phyloP scores from a whole-genome alignment of 2,329 filamentous ascomycete genomes.

The Penicillium decumbens region DNA sequence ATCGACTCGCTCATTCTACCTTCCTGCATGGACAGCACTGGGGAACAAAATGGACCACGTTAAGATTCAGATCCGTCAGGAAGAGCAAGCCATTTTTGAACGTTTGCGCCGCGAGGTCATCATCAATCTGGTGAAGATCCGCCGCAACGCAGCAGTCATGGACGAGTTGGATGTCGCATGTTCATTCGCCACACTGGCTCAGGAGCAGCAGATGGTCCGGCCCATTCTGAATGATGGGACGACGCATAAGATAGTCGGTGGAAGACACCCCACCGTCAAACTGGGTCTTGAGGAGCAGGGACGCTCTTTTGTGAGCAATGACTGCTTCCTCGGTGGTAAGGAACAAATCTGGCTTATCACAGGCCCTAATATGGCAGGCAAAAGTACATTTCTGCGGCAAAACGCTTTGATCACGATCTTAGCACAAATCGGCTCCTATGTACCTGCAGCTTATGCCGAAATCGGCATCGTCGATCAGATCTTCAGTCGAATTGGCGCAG shows the following conservation, averaged over 20 bases:
- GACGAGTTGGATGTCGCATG: slow-evolving; percentile 90
- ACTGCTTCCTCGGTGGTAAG: slow-evolving; percentile 74
- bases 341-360: slow-evolving; percentile 66
- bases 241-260: slow-evolving; percentile 72
- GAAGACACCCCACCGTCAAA: slow-evolving; percentile 89
- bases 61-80: slow-evolving; percentile 70
- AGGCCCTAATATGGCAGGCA: slow-evolving; percentile 97
- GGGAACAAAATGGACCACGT: slow-evolving; percentile 74
- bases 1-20: slow-evolving; percentile 77
- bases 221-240: slow-evolving; percentile 64
- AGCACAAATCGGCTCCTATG: slow-evolving; percentile 87
- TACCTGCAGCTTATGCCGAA: slow-evolving; percentile 80
- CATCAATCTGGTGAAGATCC: slow-evolving; percentile 73
- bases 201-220: slow-evolving; percentile 67
- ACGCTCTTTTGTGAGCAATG: slow-evolving; percentile 75
- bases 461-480: slow-evolving; percentile 93
- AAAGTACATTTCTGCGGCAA: slow-evolving; percentile 91
- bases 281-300: slow-evolving; percentile 73
- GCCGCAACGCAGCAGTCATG: slow-evolving; percentile 83
- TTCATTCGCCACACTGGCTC: slow-evolving; percentile 74
- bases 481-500: slow-evolving; percentile 87
- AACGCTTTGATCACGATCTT: slow-evolving; percentile 92
- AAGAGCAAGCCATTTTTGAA: slow-evolving; percentile 77
- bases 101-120: slow-evolving; percentile 71
- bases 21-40: slow-evolving; percentile 76